phyloP scores from a whole-genome alignment of 805 yeast species.

The Brettanomyces anomalus region DNA sequence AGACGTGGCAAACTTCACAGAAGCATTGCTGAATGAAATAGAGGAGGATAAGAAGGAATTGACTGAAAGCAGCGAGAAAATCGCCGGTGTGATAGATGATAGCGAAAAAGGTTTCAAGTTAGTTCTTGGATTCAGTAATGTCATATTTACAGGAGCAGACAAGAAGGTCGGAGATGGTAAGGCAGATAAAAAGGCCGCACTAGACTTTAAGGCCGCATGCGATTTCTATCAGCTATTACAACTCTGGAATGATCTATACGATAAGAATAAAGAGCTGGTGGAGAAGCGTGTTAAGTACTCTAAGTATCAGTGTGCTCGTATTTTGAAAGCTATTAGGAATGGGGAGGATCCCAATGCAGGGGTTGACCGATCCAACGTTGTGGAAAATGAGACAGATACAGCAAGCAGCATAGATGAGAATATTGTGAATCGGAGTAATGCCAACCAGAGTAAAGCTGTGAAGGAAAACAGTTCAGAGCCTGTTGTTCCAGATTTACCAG shows the following conservation, averaged over 20 bases:
- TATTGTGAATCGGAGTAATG: too few relatives aligned
- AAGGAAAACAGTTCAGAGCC: neutral
- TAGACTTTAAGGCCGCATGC: slow-evolving; percentile 43
- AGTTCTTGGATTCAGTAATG: slow-evolving; percentile 46
- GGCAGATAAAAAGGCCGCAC: slow-evolving; percentile 38
- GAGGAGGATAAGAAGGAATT: slow-evolving; percentile 44
- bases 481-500: slow-evolving; percentile 6
- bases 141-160: slow-evolving; percentile 47
- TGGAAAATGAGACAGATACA: neutral
- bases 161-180: slow-evolving; percentile 36
- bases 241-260: slow-evolving; percentile 28
- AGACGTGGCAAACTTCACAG: slow-evolving; percentile 51
- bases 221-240: slow-evolving; percentile 43
- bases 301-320: slow-evolving; percentile 53
- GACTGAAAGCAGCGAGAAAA: slow-evolving; percentile 28
- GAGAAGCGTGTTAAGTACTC: slow-evolving; percentile 45
- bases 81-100: slow-evolving; percentile 46
- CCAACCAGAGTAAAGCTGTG: too few relatives aligned
- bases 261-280: slow-evolving; percentile 14
- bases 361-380: neutral
- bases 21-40: slow-evolving; percentile 57
- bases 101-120: slow-evolving; percentile 49
- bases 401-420: too few relatives aligned
- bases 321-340: slow-evolving; percentile 36
- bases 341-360: slow-evolving; percentile 53